phyloP scores from a whole-genome alignment of 73 alveolate genomes.

The Effrenium voratum region DNA sequence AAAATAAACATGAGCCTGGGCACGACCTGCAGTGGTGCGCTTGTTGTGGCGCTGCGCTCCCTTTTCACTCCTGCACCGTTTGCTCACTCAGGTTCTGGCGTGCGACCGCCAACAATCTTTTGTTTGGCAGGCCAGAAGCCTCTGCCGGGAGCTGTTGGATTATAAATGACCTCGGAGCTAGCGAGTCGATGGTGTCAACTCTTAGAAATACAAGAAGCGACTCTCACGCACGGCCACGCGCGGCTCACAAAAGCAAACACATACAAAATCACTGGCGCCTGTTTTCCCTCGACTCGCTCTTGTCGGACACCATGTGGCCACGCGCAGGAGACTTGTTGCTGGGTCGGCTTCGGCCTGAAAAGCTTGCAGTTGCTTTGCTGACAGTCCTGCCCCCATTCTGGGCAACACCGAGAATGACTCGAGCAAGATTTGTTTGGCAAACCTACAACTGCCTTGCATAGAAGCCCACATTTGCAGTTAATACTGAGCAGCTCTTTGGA shows the following conservation, averaged over 20 bases:
- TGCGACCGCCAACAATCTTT: constrained; percentile 61
- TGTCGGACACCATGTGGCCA: constrained; percentile 90
- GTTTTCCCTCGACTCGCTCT: constrained; percentile 71
- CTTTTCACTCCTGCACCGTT: background rate
- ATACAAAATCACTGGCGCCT: background rate
- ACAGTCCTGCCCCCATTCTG: too few relatives aligned
- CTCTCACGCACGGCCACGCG: too few relatives aligned
- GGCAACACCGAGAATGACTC: too few relatives aligned
- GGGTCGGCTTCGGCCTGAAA: constrained; percentile 61
- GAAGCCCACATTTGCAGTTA: too few relatives aligned
- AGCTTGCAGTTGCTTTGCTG: too few relatives aligned
- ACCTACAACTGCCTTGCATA: too few relatives aligned
- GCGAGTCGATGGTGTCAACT: too few relatives aligned
- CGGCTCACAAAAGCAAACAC: background rate
- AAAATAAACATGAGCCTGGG: too few relatives aligned
- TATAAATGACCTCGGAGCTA: constrained; percentile 52
- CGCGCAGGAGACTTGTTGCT: constrained; percentile 49
- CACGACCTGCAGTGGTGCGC: background rate
- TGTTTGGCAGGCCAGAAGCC: constrained; percentile 83
- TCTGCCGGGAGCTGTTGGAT: constrained; percentile 69
- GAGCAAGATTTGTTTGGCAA: too few relatives aligned
- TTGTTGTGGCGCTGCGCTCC: background rate
- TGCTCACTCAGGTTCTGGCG: constrained; percentile 42
- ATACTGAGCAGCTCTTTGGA: too few relatives aligned
- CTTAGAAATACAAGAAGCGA: too few relatives aligned